Evolutionary conservation across 2,329 filamentous ascomycete species (phyloP).

Genomic region (Graphilbum sp.): DNA sequence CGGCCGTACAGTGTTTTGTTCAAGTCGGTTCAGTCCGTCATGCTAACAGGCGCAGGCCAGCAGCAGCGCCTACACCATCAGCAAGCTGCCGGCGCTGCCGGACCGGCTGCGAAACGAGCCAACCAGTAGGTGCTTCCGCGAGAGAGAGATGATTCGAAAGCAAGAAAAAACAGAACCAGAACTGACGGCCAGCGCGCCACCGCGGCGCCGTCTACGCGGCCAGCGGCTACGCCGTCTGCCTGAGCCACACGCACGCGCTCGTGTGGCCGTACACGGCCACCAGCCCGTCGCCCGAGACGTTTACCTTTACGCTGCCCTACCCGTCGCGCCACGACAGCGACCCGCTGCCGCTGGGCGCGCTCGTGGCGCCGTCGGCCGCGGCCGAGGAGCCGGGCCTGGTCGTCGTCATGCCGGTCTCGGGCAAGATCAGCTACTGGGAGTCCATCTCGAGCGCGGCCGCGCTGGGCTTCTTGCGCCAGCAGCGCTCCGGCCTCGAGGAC

Average conservation of each 20-base stretch:
- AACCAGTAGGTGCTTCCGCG: slow-evolving; percentile 49
- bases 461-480: slow-evolving; percentile 67
- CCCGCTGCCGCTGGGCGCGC: slow-evolving; percentile 63
- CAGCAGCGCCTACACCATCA: slow-evolving; percentile 71
- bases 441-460: slow-evolving; percentile 80
- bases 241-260: slow-evolving; percentile 69
- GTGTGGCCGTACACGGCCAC: slow-evolving; percentile 78
- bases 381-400: slow-evolving; percentile 74
- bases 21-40: no score
- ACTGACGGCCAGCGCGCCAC: slow-evolving; percentile 33
- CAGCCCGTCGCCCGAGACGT: slow-evolving; percentile 55
- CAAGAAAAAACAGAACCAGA: no score
- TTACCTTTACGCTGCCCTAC: slow-evolving; percentile 65
- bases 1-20: no score
- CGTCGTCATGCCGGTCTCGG: slow-evolving; percentile 66
- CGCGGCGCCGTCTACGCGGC: slow-evolving; percentile 49
- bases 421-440: slow-evolving; percentile 88
- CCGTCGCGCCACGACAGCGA: slow-evolving; percentile 49
- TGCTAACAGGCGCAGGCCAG: slow-evolving; percentile 40
- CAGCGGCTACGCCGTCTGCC: slow-evolving; percentile 58
- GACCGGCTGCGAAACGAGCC: slow-evolving; percentile 54
- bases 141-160: no score
- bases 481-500: slow-evolving; percentile 64
- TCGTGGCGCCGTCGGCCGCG: slow-evolving; percentile 64
- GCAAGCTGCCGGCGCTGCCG: slow-evolving; percentile 69